A percentile compares a stretch with the other conserved stretches of the same genome.
phyloP scores from a whole-genome alignment of 768 basidiomycete species.

The Agrocybe praecox region DNA sequence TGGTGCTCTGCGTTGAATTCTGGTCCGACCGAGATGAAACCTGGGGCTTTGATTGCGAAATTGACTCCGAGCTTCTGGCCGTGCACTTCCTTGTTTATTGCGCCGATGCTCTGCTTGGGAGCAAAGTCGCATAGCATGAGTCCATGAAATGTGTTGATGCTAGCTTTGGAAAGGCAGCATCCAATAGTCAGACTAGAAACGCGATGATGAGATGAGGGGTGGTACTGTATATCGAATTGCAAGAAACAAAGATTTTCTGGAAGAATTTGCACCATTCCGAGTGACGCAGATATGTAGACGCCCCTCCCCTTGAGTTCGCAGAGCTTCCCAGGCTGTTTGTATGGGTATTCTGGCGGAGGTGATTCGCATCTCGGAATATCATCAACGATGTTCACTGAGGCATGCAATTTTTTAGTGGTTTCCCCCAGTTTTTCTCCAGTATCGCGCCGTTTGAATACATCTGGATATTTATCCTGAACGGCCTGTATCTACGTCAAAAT shows the following conservation, averaged over 20 bases:
- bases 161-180: slow-evolving; percentile 3
- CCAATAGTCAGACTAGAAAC: slow-evolving; percentile 11
- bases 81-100: slow-evolving; percentile 13
- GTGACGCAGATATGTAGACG: slow-evolving; percentile 15
- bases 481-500: slow-evolving; percentile 7
- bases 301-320: not conserved
- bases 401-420: too few species aligned
- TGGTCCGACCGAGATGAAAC: slow-evolving; percentile 2
- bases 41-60: slow-evolving; percentile 6
- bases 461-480: slow-evolving; percentile 16
- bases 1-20: slow-evolving; percentile 12
- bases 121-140: slow-evolving; percentile 12
- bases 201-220: slow-evolving; percentile 10
- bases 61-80: slow-evolving; percentile 5
- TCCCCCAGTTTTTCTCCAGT: not conserved
- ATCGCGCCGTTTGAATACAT: not conserved
- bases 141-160: not conserved
- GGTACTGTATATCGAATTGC: slow-evolving; percentile 14
- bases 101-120: slow-evolving; percentile 16
- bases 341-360: too few species aligned
- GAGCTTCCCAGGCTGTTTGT: not conserved
- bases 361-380: too few species aligned
- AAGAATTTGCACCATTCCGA: slow-evolving; percentile 12
- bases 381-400: too few species aligned
- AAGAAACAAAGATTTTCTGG: slow-evolving; percentile 13